Conservation (phyloP, 2,329 filamentous ascomycete genomes). For the Aureobasidium zeae region DNA sequence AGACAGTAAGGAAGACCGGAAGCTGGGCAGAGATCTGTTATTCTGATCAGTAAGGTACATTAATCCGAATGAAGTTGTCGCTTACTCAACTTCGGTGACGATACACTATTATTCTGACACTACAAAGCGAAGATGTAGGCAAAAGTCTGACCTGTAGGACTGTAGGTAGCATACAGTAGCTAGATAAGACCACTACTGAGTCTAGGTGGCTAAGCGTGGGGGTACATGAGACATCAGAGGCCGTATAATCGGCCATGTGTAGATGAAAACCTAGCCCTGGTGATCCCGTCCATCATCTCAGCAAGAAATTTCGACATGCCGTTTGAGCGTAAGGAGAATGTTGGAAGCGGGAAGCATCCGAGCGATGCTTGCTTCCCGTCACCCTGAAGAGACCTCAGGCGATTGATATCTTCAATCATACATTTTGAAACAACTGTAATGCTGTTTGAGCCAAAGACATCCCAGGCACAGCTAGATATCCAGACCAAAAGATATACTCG, state of each 20-base stretch:
- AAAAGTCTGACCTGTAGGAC: too few relatives aligned
- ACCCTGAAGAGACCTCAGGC: slow-evolving; percentile 8
- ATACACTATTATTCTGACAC: not conserved
- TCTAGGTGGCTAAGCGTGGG: not conserved
- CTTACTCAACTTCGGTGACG: too few relatives aligned
- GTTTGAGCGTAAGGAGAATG: slow-evolving; percentile 14
- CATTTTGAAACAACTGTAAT: not conserved
- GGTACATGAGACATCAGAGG: slow-evolving; percentile 3
- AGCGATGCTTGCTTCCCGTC: slow-evolving; percentile 6
- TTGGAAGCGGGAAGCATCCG: slow-evolving; percentile 13
- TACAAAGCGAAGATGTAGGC: not conserved
- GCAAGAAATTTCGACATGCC: slow-evolving; percentile 3
- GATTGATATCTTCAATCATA: not conserved
- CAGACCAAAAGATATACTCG: not conserved
- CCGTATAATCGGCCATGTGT: slow-evolving; percentile 1
- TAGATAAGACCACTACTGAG: not conserved
- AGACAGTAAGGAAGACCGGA: not conserved
- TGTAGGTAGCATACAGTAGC: not conserved
- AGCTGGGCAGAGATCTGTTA: not conserved
- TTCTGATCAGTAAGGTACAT: too few relatives aligned
- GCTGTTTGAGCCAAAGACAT: slow-evolving; percentile 11
- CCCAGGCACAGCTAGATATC: not conserved
- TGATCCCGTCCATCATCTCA: not conserved
- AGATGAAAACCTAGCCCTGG: not conserved
- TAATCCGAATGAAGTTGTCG: too few relatives aligned